A percentile compares a stretch with the other conserved stretches of the same genome.
Evolutionary conservation across 2,329 filamentous ascomycete genomes (phyloP).

Genomic region (Niveomyces coronatus): DNA sequence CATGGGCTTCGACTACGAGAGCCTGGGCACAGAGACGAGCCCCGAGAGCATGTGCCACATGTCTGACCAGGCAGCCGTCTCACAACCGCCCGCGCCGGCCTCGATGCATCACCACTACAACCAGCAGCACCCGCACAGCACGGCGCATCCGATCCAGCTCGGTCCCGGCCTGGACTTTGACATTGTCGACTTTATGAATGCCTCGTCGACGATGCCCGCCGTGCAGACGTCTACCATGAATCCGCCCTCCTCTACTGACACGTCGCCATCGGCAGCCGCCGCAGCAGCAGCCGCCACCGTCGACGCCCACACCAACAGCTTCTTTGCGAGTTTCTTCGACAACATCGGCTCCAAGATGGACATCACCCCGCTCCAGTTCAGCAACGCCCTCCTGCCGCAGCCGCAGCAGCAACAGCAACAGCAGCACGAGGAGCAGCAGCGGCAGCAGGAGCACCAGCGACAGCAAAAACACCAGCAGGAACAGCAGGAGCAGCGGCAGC

Average conservation of each 20-base stretch:
- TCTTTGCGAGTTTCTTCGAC: slow-evolving; percentile 2
- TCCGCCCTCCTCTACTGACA: not conserved
- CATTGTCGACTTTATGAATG: slow-evolving; percentile 9
- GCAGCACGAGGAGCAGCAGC: no score
- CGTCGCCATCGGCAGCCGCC: no score
- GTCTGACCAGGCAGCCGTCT: slow-evolving; percentile 12
- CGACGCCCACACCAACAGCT: not conserved
- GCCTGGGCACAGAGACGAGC: slow-evolving; percentile 21
- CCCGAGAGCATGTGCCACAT: slow-evolving; percentile 15
- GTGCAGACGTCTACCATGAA: not conserved
- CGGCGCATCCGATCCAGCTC: not conserved
- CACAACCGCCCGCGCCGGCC: slow-evolving; percentile 1
- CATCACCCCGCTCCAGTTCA: slow-evolving; percentile 19
- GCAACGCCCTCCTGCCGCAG: slow-evolving; percentile 11
- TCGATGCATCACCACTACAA: not conserved
- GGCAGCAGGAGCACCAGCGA: no score
- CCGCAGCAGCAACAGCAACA: slow-evolving; percentile 6
- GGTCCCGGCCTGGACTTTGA: slow-evolving; percentile 9
- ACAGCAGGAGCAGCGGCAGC: no score
- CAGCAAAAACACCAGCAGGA: no score
- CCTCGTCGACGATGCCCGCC: not conserved
- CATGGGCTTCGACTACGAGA: slow-evolving; percentile 26
- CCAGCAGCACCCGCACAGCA: not conserved
- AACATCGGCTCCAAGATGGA: slow-evolving; percentile 19
- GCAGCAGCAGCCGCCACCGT: no score